Conservation (phyloP, 805 yeast genomes). For the Wickerhamiella sorbophila region DNA sequence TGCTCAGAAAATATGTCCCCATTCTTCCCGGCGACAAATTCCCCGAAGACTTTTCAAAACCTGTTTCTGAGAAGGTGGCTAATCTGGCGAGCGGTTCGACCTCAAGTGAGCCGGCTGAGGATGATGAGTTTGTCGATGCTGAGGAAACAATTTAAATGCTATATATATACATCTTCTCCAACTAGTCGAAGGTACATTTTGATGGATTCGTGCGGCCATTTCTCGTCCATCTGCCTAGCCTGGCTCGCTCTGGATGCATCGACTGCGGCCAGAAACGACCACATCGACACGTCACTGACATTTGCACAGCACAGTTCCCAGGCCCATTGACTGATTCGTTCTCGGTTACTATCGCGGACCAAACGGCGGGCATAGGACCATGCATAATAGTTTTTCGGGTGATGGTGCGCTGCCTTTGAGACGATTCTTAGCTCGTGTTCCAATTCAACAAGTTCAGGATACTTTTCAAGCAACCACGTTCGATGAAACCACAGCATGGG, state of each 20-base stretch:
- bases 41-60: constrained; percentile 48
- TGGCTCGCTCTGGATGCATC: constrained; percentile 1
- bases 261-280: constrained; percentile 20
- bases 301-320: constrained; percentile 14
- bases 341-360: background rate
- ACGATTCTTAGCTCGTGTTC: constrained; percentile 22
- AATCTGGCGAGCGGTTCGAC: background rate
- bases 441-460: background rate
- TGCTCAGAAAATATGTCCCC: constrained; percentile 56
- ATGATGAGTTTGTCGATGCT: constrained; percentile 19
- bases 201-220: constrained; percentile 14
- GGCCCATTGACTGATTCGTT: constrained; percentile 2
- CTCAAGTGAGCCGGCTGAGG: constrained; percentile 4
- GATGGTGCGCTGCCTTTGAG: constrained; percentile 26
- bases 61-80: constrained; percentile 44
- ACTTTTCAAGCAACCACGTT: constrained; percentile 17
- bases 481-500: constrained; percentile 30
- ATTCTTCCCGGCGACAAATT: constrained; percentile 70
- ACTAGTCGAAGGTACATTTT: constrained; percentile 4
- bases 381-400: constrained; percentile 37
- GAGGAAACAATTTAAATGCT: constrained; percentile 4
- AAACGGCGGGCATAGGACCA: constrained; percentile 29
- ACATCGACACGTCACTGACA: constrained; percentile 23
- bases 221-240: constrained; percentile 6
- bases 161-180: background rate